Evolutionary conservation across 805 yeast genomes (phyloP), one percentile per base, ranked within the genome.

Genomic region (Millerago galiae): DNA sequence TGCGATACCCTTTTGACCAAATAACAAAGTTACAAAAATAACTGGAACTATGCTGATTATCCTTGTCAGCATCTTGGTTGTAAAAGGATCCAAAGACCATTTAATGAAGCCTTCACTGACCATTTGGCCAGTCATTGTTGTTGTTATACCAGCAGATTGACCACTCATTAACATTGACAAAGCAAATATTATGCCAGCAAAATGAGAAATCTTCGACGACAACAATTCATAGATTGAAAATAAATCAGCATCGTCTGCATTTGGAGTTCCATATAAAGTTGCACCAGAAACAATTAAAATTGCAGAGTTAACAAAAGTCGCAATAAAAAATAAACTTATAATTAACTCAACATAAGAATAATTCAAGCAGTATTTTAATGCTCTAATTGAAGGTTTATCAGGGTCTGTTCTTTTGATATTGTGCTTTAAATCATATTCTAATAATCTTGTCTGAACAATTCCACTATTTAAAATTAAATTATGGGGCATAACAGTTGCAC

Each of bases 401-500:
- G 61, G 50, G 10, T 57, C 62, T 7, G 54, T 59, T 8, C 66
- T 62, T 29, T 63, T 60, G 25, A 67, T 70, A 26, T 81, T 80
- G 48, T 76, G 67, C 44, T 73, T 70, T 3, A 71, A 52, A 59
- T 89, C 96, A 53, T 69, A 88, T 25, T 86, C 95, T 51, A 73
- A 72, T 35, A 89, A 67, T 49, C 96, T 73, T 18, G 95, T 85
- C 59, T 88, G 95, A 7, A 88, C 96, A 38, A 89, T 67, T 6
- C 93, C 91, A 0, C 93, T 83, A 1, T 96, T 96, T 43, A 89
- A 66, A 54, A 83, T 87, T 38, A 89, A 66, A 1, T 90, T 81
- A 57, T 89, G 96, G 2, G 96, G 96, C 96, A 89, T 89, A 18
- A 89, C 96, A 0, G 96, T 89, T 10, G 96, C 96, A 18, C 96